Base-by-base conservation (phyloP, 1,284 basidiomycete species). In the Cryptococcus wingfieldii region DNA sequence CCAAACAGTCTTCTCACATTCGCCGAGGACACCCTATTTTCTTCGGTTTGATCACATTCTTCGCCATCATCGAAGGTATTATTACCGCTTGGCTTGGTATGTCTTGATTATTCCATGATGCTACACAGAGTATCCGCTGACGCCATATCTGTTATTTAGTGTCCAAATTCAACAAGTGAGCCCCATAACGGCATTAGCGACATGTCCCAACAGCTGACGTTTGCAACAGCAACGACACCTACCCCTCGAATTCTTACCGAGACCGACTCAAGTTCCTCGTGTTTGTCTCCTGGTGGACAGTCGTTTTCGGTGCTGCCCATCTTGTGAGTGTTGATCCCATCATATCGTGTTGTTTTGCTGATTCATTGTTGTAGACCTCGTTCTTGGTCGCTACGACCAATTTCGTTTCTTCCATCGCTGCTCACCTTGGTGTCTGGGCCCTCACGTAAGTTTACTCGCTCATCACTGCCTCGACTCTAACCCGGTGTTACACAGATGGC, bases 281-380 rank as follows among this genome's bases (percentile, higher is more conserved):
- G 50, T 78, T 78, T 67, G 61, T 63, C 41, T 74, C 72, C 6
- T 77, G 76, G 76, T 78, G 77, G 77, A 78, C 77, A 12, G 61
- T 78, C 47, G 47, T 75, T 50, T 74, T 77, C 61, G 57, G 68
- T 48, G 59, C 64, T 42, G 59, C 61, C 39, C 78, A 76, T 69
- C 61, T 76, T 42, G 70, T 58, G 34, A 46, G 56, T 51, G 10
- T 10, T 2, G 6, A 13, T 13, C 38, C 37, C 34, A n/a, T 13
- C 14, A 16, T 44, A 13, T 14, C n/a, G 5, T 38, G 18, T 23
- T n/a, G n/a, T 31, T 6, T 23, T 27, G 38, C 38, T 47, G 46
- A 47, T n/a, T 16, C 6, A 13, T 28, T 9, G 23, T 31, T 23
- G 19, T 37, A 58, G 56, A 53, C 64, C 50, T 55, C 70, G 60